Evolutionary conservation across 441 rosid species (phyloP).

Genomic region (Gossypium trilobum): DNA sequence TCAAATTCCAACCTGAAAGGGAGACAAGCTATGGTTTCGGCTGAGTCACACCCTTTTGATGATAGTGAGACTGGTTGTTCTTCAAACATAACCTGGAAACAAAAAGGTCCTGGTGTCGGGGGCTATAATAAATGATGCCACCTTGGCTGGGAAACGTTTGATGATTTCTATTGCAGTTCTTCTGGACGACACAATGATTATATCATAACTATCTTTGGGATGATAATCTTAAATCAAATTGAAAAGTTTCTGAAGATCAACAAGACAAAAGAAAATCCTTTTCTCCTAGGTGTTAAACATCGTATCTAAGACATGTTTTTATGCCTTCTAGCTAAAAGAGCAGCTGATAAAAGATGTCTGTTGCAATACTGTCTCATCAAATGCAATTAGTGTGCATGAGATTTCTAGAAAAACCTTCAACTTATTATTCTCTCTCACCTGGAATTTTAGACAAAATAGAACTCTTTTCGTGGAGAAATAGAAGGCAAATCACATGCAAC

Average conservation of each 20-base stretch:
- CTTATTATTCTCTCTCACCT: not conserved
- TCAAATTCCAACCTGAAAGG: not conserved
- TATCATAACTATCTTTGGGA: not conserved
- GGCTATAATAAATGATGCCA: not conserved
- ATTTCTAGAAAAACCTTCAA: not conserved
- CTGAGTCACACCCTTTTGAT: not conserved
- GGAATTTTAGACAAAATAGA: not conserved
- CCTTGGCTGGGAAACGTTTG: not conserved
- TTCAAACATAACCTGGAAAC: not conserved
- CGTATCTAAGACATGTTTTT: not conserved
- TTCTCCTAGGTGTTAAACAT: not conserved
- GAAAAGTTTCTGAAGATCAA: not conserved
- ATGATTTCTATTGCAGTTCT: conserved; percentile 2
- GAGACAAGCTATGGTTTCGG: not conserved
- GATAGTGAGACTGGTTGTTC: not conserved
- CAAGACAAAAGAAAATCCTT: not conserved
- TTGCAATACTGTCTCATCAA: not conserved
- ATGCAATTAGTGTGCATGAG: not conserved
- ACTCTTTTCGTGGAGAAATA: not conserved
- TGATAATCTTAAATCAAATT: not conserved
- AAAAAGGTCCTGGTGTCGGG: not conserved
- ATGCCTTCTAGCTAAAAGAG: not conserved
- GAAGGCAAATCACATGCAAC: not conserved
- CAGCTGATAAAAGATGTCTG: not conserved
- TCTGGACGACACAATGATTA: not conserved